Conservation (phyloP, 106 monocot species). For the Dendrobium huoshanense region DNA sequence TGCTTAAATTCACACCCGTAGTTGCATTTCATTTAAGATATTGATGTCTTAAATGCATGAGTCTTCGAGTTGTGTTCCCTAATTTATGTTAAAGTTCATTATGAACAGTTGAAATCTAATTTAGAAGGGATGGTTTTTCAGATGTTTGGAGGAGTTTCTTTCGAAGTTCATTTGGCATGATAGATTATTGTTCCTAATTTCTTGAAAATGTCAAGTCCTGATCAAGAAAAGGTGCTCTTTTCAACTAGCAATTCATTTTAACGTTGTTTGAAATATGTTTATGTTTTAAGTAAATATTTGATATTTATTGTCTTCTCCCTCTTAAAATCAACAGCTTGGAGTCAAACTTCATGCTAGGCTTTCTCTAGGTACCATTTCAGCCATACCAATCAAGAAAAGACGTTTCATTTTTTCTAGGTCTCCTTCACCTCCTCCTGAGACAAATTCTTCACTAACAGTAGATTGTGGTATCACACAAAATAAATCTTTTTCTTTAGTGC, state of each 20-base stretch:
- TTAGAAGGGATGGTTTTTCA: too few species aligned
- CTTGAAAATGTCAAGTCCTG: constrained; percentile 18
- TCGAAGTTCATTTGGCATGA: not conserved
- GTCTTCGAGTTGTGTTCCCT: too few species aligned
- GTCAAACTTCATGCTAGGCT: constrained; percentile 5
- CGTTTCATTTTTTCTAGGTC: constrained; percentile 15
- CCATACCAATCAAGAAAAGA: constrained; percentile 47
- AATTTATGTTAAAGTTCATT: too few species aligned
- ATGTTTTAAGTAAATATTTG: constrained; percentile 4
- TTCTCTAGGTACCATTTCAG: constrained; percentile 20
- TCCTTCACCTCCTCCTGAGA: constrained; percentile 7
- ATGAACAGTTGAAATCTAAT: too few species aligned
- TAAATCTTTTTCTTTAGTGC: not conserved
- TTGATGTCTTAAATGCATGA: too few species aligned
- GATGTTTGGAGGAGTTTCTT: too few species aligned
- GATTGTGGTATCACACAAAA: constrained; percentile 4
- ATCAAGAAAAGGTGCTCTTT: constrained; percentile 29
- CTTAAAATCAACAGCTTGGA: constrained; percentile 21
- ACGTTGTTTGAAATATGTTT: not conserved
- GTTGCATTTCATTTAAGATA: not conserved
- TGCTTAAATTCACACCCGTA: not conserved
- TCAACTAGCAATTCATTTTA: constrained; percentile 6
- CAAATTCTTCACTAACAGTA: not conserved
- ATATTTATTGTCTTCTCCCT: not conserved
- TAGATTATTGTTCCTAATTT: not conserved